Conservation (phyloP, 306 rosid species). For the Quercus alba region DNA sequence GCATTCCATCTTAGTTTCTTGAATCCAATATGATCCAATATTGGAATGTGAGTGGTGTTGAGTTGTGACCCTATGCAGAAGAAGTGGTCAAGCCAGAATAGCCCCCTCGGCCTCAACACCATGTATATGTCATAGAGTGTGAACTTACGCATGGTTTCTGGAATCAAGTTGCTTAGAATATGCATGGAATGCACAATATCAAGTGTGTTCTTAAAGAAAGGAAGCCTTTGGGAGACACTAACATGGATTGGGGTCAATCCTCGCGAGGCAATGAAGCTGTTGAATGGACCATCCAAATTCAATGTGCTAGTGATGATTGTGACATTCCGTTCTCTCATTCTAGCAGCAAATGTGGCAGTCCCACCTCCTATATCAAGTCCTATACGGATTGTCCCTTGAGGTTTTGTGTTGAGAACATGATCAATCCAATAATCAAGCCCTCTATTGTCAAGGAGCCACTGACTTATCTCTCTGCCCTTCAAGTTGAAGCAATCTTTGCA, state of each 20-base stretch:
- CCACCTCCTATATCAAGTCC: no score
- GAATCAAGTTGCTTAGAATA: slow-evolving; percentile 45
- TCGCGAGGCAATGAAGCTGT: slow-evolving; percentile 44
- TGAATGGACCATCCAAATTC: slow-evolving; percentile 52
- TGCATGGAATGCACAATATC: slow-evolving; percentile 53
- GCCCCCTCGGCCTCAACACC: slow-evolving; percentile 58
- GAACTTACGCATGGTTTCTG: slow-evolving; percentile 43
- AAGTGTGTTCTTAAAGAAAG: slow-evolving; percentile 50
- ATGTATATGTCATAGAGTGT: slow-evolving; percentile 43
- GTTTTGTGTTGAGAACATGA: no score
- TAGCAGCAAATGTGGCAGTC: no score
- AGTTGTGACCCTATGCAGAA: slow-evolving; percentile 22
- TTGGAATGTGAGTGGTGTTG: no score
- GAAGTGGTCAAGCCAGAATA: slow-evolving; percentile 54
- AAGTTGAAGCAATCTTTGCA: no score
- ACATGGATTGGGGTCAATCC: slow-evolving; percentile 47
- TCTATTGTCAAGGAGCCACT: no score
- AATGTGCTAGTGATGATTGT: slow-evolving; percentile 47
- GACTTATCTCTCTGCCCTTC: no score
- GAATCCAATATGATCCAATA: no score
- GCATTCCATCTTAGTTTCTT: no score
- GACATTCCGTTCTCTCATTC: slow-evolving; percentile 45
- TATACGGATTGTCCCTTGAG: no score
- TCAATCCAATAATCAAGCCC: no score
- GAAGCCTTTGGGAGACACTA: slow-evolving; percentile 39